Conservation (phyloP, 257 asterid species). For the Scutellaria galericulata region DNA sequence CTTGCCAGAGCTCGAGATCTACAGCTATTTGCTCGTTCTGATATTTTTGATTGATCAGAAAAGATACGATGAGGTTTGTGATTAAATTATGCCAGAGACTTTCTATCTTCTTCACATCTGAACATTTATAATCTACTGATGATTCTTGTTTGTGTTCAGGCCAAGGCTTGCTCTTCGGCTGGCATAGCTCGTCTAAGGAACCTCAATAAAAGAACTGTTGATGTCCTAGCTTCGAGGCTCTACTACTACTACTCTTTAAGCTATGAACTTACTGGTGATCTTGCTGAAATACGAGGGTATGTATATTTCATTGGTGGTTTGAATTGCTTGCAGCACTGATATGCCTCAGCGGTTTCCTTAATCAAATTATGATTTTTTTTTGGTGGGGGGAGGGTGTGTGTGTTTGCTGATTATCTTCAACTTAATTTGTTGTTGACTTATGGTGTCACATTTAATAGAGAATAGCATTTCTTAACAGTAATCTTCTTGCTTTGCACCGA, state of each 20-base stretch:
- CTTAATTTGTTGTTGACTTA: slow-evolving; percentile 10
- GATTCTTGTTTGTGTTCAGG: slow-evolving; percentile 49
- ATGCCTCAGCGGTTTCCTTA: slow-evolving; percentile 11
- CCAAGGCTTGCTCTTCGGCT: slow-evolving; percentile 78
- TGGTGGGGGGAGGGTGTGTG: no score
- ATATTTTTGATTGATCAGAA: slow-evolving; percentile 73
- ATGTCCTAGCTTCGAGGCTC: slow-evolving; percentile 77
- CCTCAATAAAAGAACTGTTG: slow-evolving; percentile 70
- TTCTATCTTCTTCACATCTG: slow-evolving; percentile 22
- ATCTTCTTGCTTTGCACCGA: slow-evolving; percentile 87
- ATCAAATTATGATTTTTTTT: background rate
- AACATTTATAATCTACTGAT: slow-evolving; percentile 15
- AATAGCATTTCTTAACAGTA: slow-evolving; percentile 53
- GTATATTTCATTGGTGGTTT: slow-evolving; percentile 24
- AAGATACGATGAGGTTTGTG: slow-evolving; percentile 62
- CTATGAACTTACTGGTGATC: slow-evolving; percentile 79
- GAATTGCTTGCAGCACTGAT: slow-evolving; percentile 8
- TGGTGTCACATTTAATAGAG: slow-evolving; percentile 32
- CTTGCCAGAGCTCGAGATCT: slow-evolving; percentile 73
- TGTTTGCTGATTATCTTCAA: background rate
- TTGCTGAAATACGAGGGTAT: slow-evolving; percentile 83
- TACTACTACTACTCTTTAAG: slow-evolving; percentile 75
- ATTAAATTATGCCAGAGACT: background rate
- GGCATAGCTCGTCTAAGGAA: slow-evolving; percentile 68
- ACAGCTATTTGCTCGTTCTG: slow-evolving; percentile 69